These are phyloP conservation scores for Trichophyton equinum DNA, from an alignment of 2,329 filamentous ascomycete genomes.

Conservation along the genomic window DNA sequence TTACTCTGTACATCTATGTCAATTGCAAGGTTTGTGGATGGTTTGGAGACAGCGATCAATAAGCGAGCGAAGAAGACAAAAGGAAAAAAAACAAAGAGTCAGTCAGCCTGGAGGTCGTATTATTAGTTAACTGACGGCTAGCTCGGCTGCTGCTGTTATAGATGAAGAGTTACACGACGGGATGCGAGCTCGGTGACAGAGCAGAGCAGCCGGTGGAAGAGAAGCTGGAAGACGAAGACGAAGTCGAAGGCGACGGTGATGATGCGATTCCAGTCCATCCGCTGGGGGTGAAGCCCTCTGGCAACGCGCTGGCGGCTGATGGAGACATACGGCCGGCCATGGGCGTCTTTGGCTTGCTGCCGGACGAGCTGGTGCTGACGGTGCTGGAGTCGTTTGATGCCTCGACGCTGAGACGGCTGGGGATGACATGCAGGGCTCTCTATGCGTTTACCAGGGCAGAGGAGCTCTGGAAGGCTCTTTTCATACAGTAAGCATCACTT, in stretches of 20 bases:
- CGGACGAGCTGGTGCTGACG: slow-evolving; percentile 68
- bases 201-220: background rate
- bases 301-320: slow-evolving; percentile 61
- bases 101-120: background rate
- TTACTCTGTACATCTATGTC: too few relatives aligned
- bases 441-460: slow-evolving; percentile 76
- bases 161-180: background rate
- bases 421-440: slow-evolving; percentile 69
- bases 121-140: background rate
- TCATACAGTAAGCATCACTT: slow-evolving; percentile 56
- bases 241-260: background rate
- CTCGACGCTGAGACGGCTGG: slow-evolving; percentile 49
- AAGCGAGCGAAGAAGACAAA: too few relatives aligned
- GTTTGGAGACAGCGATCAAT: too few relatives aligned
- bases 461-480: slow-evolving; percentile 78
- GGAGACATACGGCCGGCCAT: slow-evolving; percentile 54
- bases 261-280: slow-evolving; percentile 62
- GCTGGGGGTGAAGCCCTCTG: slow-evolving; percentile 70
- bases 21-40: too few relatives aligned
- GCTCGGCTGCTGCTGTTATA: background rate
- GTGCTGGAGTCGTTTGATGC: slow-evolving; percentile 65
- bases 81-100: too few relatives aligned
- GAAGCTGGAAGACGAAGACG: background rate
- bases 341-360: slow-evolving; percentile 54
- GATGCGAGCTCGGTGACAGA: background rate